Base-by-base conservation (phyloP, 768 basidiomycete genomes). In the Boletus sp. region DNA sequence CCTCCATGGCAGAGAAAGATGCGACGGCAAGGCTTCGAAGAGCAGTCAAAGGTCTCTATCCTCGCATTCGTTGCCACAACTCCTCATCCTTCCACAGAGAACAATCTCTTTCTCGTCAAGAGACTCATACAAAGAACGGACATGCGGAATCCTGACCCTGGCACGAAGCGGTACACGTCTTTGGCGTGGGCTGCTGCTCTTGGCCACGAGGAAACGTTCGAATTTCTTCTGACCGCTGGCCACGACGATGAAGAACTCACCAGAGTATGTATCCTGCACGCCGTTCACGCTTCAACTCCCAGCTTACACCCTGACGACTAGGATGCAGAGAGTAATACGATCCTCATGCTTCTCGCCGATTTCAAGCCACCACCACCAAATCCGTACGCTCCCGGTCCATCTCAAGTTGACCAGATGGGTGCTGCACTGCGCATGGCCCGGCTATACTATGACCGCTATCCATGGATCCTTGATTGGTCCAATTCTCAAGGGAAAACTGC, bases 211-310 rank as follows among this genome's bases (percentile, higher is more conserved):
- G 94, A 96, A 67, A 93, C 91, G 2, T 98, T 96, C 61, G 93
- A 97, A 65, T 97, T 87, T 72, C 77, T 98, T 51, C 76, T 96
- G 49, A 82, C 78, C 58, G 83, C 81, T 21, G 93, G 93, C 32
- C 95, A 97, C 68, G 95, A 98, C 68, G 94, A 98, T 66, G 86
- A 90, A 53, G 95, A 98, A 70, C 75, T 93, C 56, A 94, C 88
- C 73, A 84, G 83, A 79, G 95, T 94, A 66, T 63, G 86, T 76
- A 42, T 55, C 35, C 43, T 37, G 52, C 33, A 11, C 54, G 37
- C 47, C 33, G 21, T 49, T 50, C 42, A 43, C 54, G 34, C 49
- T 48, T 52, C 47, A 25, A 9, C 45, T 49, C 46, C 53, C 39
- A 60, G 57, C 63, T 66, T 56, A 66, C 49, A 52, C 53, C 41